Base-by-base conservation (phyloP, 2,329 filamentous ascomycete genomes). In the Monilinia laxa region DNA sequence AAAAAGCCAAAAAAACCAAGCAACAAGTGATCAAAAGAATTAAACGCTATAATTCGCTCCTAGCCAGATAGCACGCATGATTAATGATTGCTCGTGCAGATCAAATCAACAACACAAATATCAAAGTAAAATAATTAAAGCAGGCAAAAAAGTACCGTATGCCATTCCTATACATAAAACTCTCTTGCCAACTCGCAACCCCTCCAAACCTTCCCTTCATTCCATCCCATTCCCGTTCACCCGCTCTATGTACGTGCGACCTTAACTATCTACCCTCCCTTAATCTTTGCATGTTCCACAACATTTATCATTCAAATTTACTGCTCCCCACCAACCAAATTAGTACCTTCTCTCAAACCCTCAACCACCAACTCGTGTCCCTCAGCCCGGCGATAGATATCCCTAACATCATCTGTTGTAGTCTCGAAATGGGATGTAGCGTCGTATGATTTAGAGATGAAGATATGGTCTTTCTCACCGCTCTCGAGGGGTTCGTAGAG, bases 361-460 rank as follows among this genome's bases (percentile, higher is more conserved):
- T 88, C 74, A 57, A 75, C 82, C 25, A 90, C 89, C 0, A 90
- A 92, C 68, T 90, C 82, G 76, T 90, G 90, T 67, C 84, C 86
- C 62, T 81, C 87, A 73, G 89, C 90, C 75, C 95, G 88, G 73
- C 82, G 84, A 83, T 97, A 99, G 74, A 99, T 92, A 78, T 98
- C 92, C 81, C 89, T 90, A 77, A 99, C 93, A 79, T 99, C 94
- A 78, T 97, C 95, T 81, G 84, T 86, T 57, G 82, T 85, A 47
- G 92, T 97, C 86, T 99, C 95, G 76, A 99, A 99, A 84, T 99
- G 95, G 79, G 91, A 96, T 71, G 91, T 96, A 64, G 96, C 92
- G 76, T 99, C 96, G 81, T 99, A 99, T 83, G 92, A 97, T 88
- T 96, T 97, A 76, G 93, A 97, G 78, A 99, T 93, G 83, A 93